Percentiles rank a stretch among this genome's conserved stretches.
Evolutionary conservation across 805 yeast species (phyloP).

Genomic region (Lachancea quebecensis): DNA sequence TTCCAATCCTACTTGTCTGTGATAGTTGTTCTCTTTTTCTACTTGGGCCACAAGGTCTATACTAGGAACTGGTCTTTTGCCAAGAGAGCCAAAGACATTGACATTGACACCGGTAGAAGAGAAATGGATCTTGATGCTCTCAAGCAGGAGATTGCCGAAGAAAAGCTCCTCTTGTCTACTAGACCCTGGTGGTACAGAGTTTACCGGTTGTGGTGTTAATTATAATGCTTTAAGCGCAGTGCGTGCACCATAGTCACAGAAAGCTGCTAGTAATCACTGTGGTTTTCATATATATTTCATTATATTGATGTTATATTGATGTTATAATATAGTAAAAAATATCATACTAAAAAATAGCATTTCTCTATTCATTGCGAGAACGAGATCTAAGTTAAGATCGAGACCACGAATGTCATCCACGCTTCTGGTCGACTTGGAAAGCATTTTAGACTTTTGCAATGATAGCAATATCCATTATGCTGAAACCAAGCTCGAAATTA

Average conservation of each 20-base stretch:
- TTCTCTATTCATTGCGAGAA: neutral
- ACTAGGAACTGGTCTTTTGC: conserved; percentile 36
- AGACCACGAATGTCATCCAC: neutral
- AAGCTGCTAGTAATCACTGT: neutral
- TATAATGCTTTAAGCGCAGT: neutral
- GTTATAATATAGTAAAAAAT: too few species aligned
- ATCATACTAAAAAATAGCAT: neutral
- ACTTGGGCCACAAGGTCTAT: conserved; percentile 52
- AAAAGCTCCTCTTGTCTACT: conserved; percentile 35
- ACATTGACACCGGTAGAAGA: conserved; percentile 58
- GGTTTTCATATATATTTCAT: too few species aligned
- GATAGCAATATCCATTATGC: conserved; percentile 50
- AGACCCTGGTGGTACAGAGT: conserved; percentile 43
- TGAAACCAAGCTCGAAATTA: conserved; percentile 38
- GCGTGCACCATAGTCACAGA: neutral
- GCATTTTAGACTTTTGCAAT: conserved; percentile 47
- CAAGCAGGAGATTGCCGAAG: conserved; percentile 48
- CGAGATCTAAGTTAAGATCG: neutral
- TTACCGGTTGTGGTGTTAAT: conserved; percentile 43
- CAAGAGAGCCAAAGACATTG: conserved; percentile 45
- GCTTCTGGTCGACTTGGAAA: conserved; percentile 5
- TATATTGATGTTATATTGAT: too few species aligned
- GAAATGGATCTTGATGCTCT: conserved; percentile 47
- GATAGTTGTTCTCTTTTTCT: conserved; percentile 54
- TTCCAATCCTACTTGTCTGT: conserved; percentile 60